These are phyloP conservation scores for Scenedesmus sp. DNA, from an alignment of 163 green algal genomes.

Conservation along the genomic window DNA sequence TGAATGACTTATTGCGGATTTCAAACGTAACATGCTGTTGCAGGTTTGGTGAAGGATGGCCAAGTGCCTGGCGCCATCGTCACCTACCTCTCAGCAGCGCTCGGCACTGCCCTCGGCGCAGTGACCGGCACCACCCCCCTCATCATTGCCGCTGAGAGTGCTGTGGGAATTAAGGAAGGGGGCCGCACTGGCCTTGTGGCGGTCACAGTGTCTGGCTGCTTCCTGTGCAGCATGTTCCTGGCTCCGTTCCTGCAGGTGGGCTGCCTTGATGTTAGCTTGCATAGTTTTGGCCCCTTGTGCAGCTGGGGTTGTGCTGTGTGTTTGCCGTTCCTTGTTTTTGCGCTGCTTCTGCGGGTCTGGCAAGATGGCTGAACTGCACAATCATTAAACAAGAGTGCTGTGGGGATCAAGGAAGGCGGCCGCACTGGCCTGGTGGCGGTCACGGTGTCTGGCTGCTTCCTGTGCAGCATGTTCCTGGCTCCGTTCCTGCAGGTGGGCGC, in stretches of 20 bases:
- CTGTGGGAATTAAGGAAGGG: slow-evolving; percentile 68
- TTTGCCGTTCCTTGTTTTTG: too few relatives aligned
- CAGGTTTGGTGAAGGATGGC: slow-evolving; percentile 54
- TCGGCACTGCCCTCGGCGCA: slow-evolving; percentile 63
- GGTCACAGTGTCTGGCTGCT: neutral
- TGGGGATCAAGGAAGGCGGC: too few relatives aligned
- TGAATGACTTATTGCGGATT: too few relatives aligned
- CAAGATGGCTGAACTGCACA: too few relatives aligned
- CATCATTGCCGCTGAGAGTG: slow-evolving; percentile 74
- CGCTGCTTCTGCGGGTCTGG: too few relatives aligned
- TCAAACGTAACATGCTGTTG: neutral
- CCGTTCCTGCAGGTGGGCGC: slow-evolving; percentile 62
- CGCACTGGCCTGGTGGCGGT: neutral
- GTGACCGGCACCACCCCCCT: slow-evolving; percentile 68
- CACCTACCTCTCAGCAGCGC: slow-evolving; percentile 59
- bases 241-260: slow-evolving; percentile 65
- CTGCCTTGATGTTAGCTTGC: too few relatives aligned
- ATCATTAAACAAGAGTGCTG: too few relatives aligned
- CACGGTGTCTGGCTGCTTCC: neutral
- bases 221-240: slow-evolving; percentile 57
- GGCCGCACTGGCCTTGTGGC: neutral
- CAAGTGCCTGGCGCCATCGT: slow-evolving; percentile 51
- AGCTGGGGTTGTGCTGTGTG: too few relatives aligned
- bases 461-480: slow-evolving; percentile 62
- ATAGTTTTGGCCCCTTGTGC: too few relatives aligned